Conservation (phyloP, 75 land plant genomes). For the Gnetum montanum region DNA sequence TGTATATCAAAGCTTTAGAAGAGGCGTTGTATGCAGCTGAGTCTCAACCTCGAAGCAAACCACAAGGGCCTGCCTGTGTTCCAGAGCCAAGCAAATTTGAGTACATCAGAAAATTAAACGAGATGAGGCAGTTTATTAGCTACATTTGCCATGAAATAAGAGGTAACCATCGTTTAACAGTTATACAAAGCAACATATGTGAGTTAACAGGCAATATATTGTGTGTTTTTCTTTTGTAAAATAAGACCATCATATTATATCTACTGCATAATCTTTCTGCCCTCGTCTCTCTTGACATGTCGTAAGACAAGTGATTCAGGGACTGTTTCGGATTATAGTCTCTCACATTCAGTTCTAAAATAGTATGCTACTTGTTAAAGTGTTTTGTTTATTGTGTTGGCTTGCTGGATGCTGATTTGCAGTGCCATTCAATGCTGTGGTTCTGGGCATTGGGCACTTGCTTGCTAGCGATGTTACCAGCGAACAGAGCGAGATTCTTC, state of each 20-base stretch:
- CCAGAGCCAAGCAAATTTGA: neutral
- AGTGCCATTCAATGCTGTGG: conserved; percentile 38
- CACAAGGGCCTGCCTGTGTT: neutral
- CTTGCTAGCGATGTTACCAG: conserved; percentile 11
- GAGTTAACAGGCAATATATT: too few relatives aligned
- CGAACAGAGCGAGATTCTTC: conserved; percentile 21
- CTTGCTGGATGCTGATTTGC: too few relatives aligned
- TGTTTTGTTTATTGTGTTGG: too few relatives aligned
- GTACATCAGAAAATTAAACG: neutral
- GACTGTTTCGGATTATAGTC: too few relatives aligned
- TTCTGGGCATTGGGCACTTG: conserved; percentile 32
- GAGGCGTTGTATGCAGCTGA: neutral
- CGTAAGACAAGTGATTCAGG: too few relatives aligned
- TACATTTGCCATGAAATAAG: neutral
- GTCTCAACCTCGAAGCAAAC: too few relatives aligned
- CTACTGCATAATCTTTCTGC: neutral
- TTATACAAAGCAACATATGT: too few relatives aligned
- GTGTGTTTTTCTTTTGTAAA: too few relatives aligned
- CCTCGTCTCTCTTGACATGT: too few relatives aligned
- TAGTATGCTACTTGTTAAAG: too few relatives aligned
- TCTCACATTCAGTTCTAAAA: too few relatives aligned
- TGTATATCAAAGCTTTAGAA: neutral
- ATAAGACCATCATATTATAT: too few relatives aligned
- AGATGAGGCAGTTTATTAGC: neutral
- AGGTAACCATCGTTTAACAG: neutral